Base-by-base conservation (phyloP, 805 yeast species). In the Zygosaccharomyces rouxii region DNA sequence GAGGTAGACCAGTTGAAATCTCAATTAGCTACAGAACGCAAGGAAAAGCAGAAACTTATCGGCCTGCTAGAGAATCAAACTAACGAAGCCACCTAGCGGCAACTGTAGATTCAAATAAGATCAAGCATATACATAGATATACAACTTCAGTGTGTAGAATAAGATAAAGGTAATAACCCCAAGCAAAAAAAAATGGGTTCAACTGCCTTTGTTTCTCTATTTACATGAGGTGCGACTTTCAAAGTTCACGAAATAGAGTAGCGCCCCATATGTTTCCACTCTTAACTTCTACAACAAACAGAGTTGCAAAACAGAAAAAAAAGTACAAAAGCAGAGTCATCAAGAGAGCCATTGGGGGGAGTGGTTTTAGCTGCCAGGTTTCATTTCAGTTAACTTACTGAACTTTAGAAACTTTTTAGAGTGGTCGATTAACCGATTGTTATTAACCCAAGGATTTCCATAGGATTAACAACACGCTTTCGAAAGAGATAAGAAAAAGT, bases 11-110 rank as follows among this genome's bases (percentile, higher is more conserved):
- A 75, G 25, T 64, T 78, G 50, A 76, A 74, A 44, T 67, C 69
- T 25, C 77, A 73, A 44, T 63, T 81, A 37, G 71, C 68, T 48
- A 68, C 67, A 13, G 89, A 80, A 61, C 71, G 76, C 42, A 67
- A 64, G n/a, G 87, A 82, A 59, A 83, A 81, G 61, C 73, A 73
- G 28, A 80, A 79, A 50, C 68, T 83, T 26, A 73, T 81, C 16
- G 71, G 73, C 50, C 71, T 80, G 37, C 77, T 78, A 67, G 81
- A 78, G 38, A 43, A 28, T 22, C 46, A 43, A 26, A 25, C 30
- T 23, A 13, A 38, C 9, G 42, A 38, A 4, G 5, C 29, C 21
- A 14, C 29, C 21, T 38, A 33, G 37, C 19, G 37, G 19, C 19
- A 33, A 33, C 14, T 11, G 13, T 29, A 29, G 14, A 14, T 33